Evolutionary conservation across 139 green algal species (phyloP), one percentile per base, ranked within the genome.

Genomic region (Edaphochlamys debaryana): DNA sequence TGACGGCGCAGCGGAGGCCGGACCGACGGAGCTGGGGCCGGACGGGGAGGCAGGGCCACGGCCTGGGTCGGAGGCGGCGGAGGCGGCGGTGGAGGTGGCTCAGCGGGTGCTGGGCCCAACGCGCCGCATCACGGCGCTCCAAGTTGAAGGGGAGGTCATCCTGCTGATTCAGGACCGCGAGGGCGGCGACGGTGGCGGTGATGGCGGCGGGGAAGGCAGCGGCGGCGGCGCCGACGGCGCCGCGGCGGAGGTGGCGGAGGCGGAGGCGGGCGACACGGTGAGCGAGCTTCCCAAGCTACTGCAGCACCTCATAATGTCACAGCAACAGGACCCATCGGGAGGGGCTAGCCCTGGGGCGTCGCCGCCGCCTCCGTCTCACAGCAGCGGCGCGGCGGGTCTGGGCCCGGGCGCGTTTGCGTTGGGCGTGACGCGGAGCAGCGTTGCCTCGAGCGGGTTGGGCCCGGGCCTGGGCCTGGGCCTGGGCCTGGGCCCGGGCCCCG

Each of bases 281-380:
- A 25, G 60, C n/a, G 60, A 67, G 60, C 60, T 67, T 30, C 60
- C 60, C 30, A 30, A 67, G 60, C 60, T 67, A n/a, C 60, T 67
- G 30, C 60, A 67, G 60, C 30, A 38, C 27, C 60, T 67, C 30
- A 17, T 67, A 9, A 22, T 5, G 19, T 38, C 30, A n/a, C 60
- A 36, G 60, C 30, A 36, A n/a, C 30, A 23, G 56, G 56, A 23
- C 25, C 11, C 45, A 13, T 54, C 45, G 45, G 11, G 11, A 54
- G 13, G 45, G 45, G 45, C 45, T 13, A 9, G 45, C 9, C 13
- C 45, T 9, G 11, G 11, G 45, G 11, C 11, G 45, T 54, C 45
- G 45, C 45, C 45, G 45, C 45, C 13, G 45, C 45, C 45, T 9
- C 45, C 13, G 45, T 13, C 50, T 2, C 50, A 4, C 2, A 22